Percentiles rank a stretch among this genome's conserved stretches.
Conservation (phyloP, 306 rosid species). For the Lagenaria siceraria region DNA sequence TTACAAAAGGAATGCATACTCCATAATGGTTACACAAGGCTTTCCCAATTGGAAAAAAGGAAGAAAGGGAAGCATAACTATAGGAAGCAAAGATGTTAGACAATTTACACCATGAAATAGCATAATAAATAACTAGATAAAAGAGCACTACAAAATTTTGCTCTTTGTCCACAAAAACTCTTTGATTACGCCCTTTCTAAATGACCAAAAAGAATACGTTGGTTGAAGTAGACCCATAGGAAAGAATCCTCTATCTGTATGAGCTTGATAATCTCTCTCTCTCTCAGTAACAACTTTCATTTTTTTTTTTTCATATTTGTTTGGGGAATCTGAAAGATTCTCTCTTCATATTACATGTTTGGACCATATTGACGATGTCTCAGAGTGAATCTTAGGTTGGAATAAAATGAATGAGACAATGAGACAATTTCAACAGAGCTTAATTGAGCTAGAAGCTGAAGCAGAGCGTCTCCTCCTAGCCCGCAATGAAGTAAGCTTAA, state of each 20-base stretch:
- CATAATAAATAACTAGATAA: too few relatives aligned
- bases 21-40: too few relatives aligned
- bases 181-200: too few relatives aligned
- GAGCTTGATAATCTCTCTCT: background rate
- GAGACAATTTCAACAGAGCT: constrained; percentile 32
- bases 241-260: background rate
- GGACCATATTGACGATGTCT: background rate
- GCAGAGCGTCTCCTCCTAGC: constrained; percentile 77
- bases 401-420: constrained; percentile 40
- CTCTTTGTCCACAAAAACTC: too few relatives aligned
- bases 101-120: too few relatives aligned
- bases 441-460: constrained; percentile 55
- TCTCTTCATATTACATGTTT: background rate
- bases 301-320: background rate
- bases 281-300: background rate
- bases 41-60: too few relatives aligned
- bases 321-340: background rate
- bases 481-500: constrained; percentile 38
- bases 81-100: too few relatives aligned
- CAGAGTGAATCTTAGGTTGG: background rate
- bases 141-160: too few relatives aligned
- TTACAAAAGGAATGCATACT: too few relatives aligned
- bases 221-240: too few relatives aligned
- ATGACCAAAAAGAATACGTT: too few relatives aligned
- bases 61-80: too few relatives aligned